These are phyloP conservation scores for Microdochium bolleyi DNA, from an alignment of 2,329 filamentous ascomycete species.

Conservation along the genomic window DNA sequence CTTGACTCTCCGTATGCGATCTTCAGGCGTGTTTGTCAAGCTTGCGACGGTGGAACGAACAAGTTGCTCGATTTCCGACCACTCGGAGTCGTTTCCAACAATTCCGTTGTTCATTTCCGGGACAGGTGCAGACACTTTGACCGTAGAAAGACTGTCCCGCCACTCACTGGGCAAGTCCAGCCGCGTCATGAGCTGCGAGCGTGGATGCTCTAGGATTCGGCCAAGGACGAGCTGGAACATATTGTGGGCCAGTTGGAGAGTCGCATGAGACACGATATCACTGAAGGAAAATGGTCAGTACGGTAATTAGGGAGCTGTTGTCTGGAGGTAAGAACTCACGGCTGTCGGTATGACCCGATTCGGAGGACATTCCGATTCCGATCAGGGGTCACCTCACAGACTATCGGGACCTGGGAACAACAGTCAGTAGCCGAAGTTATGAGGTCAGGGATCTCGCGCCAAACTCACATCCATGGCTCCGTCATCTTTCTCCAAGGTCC, in stretches of 20 bases:
- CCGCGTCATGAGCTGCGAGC: neutral
- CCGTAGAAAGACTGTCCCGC: neutral
- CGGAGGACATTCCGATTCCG: constrained; percentile 40
- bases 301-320: too few species aligned
- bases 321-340: too few species aligned
- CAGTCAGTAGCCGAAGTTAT: constrained; percentile 8
- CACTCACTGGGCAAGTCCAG: neutral
- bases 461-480: constrained; percentile 58
- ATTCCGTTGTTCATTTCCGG: neutral
- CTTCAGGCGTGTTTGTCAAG: constrained; percentile 43
- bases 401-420: constrained; percentile 49
- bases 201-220: neutral
- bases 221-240: constrained; percentile 10
- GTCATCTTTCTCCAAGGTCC: constrained; percentile 47
- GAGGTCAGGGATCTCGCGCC: neutral
- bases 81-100: constrained; percentile 9
- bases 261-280: neutral
- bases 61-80: constrained; percentile 31
- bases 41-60: constrained; percentile 50
- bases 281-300: neutral
- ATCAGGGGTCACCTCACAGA: constrained; percentile 65
- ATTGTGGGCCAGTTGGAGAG: neutral
- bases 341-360: constrained; percentile 56
- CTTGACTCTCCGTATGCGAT: constrained; percentile 48
- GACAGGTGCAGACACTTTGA: neutral